Evolutionary conservation across 179 eudicot species (phyloP).

Genomic region (Beta corolliflora): DNA sequence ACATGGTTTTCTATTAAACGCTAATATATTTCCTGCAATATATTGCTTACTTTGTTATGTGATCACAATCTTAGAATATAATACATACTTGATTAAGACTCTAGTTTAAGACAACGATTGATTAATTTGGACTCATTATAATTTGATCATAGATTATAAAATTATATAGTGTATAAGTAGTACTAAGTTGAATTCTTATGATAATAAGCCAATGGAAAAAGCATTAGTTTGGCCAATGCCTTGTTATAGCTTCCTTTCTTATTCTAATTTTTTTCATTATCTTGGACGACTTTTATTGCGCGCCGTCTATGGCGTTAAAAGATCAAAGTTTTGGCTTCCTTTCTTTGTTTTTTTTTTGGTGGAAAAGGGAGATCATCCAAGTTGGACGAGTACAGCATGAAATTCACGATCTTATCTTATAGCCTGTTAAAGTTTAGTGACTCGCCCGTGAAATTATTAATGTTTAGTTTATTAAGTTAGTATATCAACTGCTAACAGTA

Average conservation of each 20-base stretch:
- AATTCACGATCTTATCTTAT: neutral
- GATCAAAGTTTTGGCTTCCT: neutral
- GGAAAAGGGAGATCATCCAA: neutral
- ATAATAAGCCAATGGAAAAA: conserved; percentile 18
- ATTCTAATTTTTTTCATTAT: neutral
- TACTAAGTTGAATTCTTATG: neutral
- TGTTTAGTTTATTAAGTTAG: too few relatives aligned
- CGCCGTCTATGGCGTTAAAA: neutral
- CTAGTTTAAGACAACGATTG: conserved; percentile 18
- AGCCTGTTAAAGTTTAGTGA: too few relatives aligned
- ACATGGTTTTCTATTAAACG: neutral
- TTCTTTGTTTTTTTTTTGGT: neutral
- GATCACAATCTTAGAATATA: conserved; percentile 9
- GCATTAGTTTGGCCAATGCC: conserved; percentile 18
- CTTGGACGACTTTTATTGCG: conserved; percentile 2
- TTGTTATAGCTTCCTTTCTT: neutral
- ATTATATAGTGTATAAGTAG: neutral
- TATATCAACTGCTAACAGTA: too few relatives aligned
- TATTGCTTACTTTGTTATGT: neutral
- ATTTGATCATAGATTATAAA: neutral
- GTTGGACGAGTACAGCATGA: neutral
- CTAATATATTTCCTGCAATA: too few relatives aligned
- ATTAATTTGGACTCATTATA: conserved; percentile 18
- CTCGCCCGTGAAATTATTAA: too few relatives aligned
- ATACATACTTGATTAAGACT: conserved; percentile 23